Base-by-base conservation (phyloP, 2,329 filamentous ascomycete species). In the Sporothrix brunneoviolacea region DNA sequence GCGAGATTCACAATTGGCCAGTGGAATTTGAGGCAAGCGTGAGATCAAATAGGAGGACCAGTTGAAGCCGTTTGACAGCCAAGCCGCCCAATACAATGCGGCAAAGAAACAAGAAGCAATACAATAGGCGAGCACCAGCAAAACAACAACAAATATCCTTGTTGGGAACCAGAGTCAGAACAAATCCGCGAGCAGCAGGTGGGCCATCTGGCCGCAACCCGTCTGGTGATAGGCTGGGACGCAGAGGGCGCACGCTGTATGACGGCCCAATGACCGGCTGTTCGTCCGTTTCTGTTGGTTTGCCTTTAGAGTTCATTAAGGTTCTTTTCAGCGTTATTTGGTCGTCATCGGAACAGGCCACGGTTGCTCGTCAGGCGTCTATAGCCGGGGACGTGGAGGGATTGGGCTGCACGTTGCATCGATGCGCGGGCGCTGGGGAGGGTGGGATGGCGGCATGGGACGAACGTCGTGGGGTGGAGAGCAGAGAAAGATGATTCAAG, bases 341-440 rank as follows among this genome's bases (percentile, higher is more conserved):
- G 24, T 10, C 24, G 10, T 10, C 24, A 28, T 28, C 24, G 10
- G 24, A 28, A 28, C 24, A 5, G 6, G 24, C 24, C 24, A 28
- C 24, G 24, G 24, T 24, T 36, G 12, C 10, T 21, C 18, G 50
- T 48, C 43, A n/a, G 50, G 50, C 43, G 39, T 16, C 50, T 13
- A 43, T 13, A 22, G 4, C 15, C 9, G 22, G 12, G 10, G 12
- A 7, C 15, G 16, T 32, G 56, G 55, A 52, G 52, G 47, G 53
- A 57, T 60, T 60, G 58, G 60, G 60, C 60, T 48, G 44, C 38
- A 39, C 24, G 39, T 27, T 41, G 46, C 37, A 41, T 36, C 33
- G 28, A 22, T 33, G 9, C 8, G 9, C 27, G 19, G 12, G 19
- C 8, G 16, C 8, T 21, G 15, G 35, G 22, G 28, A 10, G 16